Percentiles rank a stretch among this genome's conserved stretches.
Evolutionary conservation across 2,329 filamentous ascomycete species (phyloP).

Genomic region (Didymella pomorum): DNA sequence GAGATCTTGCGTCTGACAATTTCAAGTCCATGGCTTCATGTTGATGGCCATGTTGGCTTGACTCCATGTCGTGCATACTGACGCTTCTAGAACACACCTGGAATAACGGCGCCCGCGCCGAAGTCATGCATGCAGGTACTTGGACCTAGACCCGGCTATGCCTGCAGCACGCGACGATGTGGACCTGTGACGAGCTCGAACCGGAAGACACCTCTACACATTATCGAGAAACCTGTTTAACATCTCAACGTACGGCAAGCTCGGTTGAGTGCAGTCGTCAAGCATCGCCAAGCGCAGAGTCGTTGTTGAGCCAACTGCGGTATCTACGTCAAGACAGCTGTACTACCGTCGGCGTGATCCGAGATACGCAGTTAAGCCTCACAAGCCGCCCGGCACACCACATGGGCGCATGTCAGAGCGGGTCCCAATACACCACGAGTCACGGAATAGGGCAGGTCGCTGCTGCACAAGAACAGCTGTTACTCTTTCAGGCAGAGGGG

Average conservation of each 20-base stretch:
- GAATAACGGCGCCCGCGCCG: conserved; percentile 7
- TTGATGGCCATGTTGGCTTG: not conserved
- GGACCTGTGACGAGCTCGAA: conserved; percentile 5
- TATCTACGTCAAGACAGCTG: not conserved
- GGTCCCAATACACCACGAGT: conserved; percentile 6
- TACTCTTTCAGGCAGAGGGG: conserved; percentile 11
- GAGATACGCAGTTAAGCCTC: conserved; percentile 16
- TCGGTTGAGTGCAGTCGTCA: conserved; percentile 3
- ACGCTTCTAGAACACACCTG: conserved; percentile 10
- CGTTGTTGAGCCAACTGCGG: not conserved
- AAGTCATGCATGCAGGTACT: conserved; percentile 13
- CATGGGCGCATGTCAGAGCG: conserved; percentile 16
- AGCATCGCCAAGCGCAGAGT: conserved; percentile 8
- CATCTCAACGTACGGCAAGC: conserved; percentile 1
- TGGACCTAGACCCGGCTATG: conserved; percentile 7
- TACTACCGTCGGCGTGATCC: conserved; percentile 1
- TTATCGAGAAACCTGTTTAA: conserved; percentile 3
- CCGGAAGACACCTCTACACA: not conserved
- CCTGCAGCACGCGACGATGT: conserved; percentile 3
- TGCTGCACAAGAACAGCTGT: not conserved
- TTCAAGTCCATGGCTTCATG: not conserved
- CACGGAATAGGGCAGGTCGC: conserved; percentile 10
- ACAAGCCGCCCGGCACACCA: conserved; percentile 2
- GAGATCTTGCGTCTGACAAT: too few species aligned
- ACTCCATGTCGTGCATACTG: not conserved